A percentile compares a stretch with the other conserved stretches of the same genome.
Evolutionary conservation across 2,329 filamentous ascomycete genomes (phyloP).

Genomic region (Diaporthe caulivora): DNA sequence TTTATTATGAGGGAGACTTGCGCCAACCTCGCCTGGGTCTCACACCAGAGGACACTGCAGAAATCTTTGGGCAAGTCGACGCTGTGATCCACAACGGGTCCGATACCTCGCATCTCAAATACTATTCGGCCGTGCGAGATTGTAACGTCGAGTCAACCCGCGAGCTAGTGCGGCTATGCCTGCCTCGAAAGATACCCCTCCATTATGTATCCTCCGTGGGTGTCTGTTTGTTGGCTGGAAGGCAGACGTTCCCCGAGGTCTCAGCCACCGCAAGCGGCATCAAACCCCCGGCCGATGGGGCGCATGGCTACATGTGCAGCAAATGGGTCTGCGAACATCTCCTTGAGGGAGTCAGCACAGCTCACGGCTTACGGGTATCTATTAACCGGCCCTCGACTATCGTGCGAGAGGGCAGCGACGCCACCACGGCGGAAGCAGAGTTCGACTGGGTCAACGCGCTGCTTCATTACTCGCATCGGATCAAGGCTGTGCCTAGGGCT

Average conservation of each 20-base stretch:
- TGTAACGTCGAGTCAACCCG: slow-evolving; percentile 53
- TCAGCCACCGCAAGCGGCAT: background rate
- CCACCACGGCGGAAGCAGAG: background rate
- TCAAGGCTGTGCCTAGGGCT: background rate
- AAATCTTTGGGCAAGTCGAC: slow-evolving; percentile 41
- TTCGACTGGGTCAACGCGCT: slow-evolving; percentile 20
- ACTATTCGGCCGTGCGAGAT: slow-evolving; percentile 49
- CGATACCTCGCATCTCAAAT: slow-evolving; percentile 53
- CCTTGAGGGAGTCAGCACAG: slow-evolving; percentile 48
- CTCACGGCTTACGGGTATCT: background rate
- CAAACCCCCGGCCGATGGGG: slow-evolving; percentile 26
- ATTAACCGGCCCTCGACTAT: slow-evolving; percentile 19
- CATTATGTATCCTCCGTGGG: slow-evolving; percentile 47
- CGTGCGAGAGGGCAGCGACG: slow-evolving; percentile 2
- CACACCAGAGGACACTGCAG: slow-evolving; percentile 2
- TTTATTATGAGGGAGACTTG: slow-evolving; percentile 44
- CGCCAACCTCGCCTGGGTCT: slow-evolving; percentile 42
- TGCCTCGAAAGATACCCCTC: slow-evolving; percentile 42
- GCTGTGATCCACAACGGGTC: slow-evolving; percentile 67
- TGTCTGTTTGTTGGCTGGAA: background rate
- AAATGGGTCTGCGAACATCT: slow-evolving; percentile 56
- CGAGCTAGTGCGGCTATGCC: slow-evolving; percentile 48
- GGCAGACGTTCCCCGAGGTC: background rate
- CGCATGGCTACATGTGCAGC: slow-evolving; percentile 51
- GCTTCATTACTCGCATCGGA: background rate